Evolutionary conservation across 1,139 yeast genomes (phyloP).

Genomic region (Pichia inconspicua): DNA sequence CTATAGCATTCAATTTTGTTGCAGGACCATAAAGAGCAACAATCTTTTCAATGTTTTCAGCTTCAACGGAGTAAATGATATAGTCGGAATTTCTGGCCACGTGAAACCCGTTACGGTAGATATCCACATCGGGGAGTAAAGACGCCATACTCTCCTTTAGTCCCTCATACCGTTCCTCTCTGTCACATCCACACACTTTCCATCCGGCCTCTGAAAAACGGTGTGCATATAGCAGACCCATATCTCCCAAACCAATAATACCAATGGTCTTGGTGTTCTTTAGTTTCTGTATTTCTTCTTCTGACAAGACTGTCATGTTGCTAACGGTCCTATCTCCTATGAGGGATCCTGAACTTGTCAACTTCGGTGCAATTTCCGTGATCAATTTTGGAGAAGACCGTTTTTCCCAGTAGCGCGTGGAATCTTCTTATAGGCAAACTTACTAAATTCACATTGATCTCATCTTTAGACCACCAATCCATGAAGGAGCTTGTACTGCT

Average conservation of each 20-base stretch:
- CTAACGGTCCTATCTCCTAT: too few relatives aligned
- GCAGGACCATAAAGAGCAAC: slow-evolving; percentile 77
- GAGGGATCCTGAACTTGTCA: too few relatives aligned
- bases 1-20: slow-evolving; percentile 78
- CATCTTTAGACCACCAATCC: too few relatives aligned
- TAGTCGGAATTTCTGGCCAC: slow-evolving; percentile 79
- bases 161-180: slow-evolving; percentile 54
- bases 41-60: slow-evolving; percentile 66
- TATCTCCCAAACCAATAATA: slow-evolving; percentile 92
- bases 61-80: slow-evolving; percentile 84
- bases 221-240: slow-evolving; percentile 85
- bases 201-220: slow-evolving; percentile 78
- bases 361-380: too few relatives aligned
- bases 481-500: too few relatives aligned
- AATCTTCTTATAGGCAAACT: too few relatives aligned
- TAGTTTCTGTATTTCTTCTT: slow-evolving; percentile 12
- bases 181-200: slow-evolving; percentile 87
- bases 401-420: too few relatives aligned
- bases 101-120: slow-evolving; percentile 67
- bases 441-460: too few relatives aligned
- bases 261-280: slow-evolving; percentile 53
- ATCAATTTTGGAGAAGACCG: too few relatives aligned
- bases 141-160: slow-evolving; percentile 38
- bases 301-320: slow-evolving; percentile 12
- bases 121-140: slow-evolving; percentile 26